Evolutionary conservation across 176 grass and related monocot species (phyloP), one percentile per base, ranked within the genome.

Genomic region (Alloteropsis semialata): DNA sequence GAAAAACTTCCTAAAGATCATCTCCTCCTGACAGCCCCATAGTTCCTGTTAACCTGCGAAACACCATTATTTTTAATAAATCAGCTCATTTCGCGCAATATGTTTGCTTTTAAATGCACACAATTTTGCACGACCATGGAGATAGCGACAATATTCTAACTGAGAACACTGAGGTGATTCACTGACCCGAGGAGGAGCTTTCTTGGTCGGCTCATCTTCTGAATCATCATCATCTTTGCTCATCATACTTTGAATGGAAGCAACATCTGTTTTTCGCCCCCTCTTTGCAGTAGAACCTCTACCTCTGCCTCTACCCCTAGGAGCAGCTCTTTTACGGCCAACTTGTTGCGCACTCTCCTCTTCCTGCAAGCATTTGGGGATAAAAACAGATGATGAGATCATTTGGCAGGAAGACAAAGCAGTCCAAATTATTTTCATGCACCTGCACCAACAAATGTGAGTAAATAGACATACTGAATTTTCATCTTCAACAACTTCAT

Each of bases 171-270:
- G 18, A 43, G n/a, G 37, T 36, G 46, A 7, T 71, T 55, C 28
- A 57, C 84, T 88, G 76, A 98, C 96, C 76, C 85, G 87, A 70
- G 88, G 83, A 25, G 64, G 78, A 59, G 89, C 79, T 74, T 92
- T 98, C 85, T 91, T 98, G 25, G 72, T 76, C 33, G 45, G 86
- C 59, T 88, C 83, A 89, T 93, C 95, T 51, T 97, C 95, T 33
- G 94, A 93, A 2, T 92, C 91, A 0, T 90, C 86, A 44, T 84
- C 88, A 38, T 90, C 83, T 72, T 78, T 90, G 65, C 84, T 87
- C 86, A 86, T 88, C 79, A 93, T 86, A 79, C 81, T 94, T 49
- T 87, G 87, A 48, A 91, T 88, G 18, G 89, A 95, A 77, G 82
- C 84, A 46, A 84, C 72, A 84, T 95, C 96, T 57, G 88, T 37